Percentiles rank a stretch among this genome's conserved stretches.
Evolutionary conservation across 257 asterid genomes (phyloP).

Genomic region (Eustoma russellianum): DNA sequence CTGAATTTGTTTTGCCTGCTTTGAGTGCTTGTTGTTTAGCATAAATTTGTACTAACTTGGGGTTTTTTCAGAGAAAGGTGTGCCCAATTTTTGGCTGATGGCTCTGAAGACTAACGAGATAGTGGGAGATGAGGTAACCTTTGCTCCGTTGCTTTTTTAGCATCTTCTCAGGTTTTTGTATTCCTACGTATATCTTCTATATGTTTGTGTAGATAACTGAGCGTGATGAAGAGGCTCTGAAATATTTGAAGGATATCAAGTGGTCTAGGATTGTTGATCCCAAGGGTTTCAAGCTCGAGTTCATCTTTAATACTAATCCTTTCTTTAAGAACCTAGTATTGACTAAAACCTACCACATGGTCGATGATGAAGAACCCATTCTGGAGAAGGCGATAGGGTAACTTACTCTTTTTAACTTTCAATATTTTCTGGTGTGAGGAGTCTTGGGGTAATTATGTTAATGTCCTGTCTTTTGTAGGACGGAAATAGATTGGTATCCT

Average conservation of each 20-base stretch:
- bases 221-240: constrained; percentile 69
- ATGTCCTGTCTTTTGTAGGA: constrained; percentile 33
- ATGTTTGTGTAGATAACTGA: constrained; percentile 41
- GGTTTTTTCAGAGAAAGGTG: constrained; percentile 58
- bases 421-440: not conserved
- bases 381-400: constrained; percentile 78
- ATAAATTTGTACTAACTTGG: constrained; percentile 6
- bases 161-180: not conserved
- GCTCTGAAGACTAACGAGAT: constrained; percentile 63
- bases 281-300: constrained; percentile 84
- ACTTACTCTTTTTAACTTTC: constrained; percentile 1
- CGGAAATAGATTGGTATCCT: constrained; percentile 61
- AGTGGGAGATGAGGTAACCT: constrained; percentile 56
- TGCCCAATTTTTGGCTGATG: constrained; percentile 62
- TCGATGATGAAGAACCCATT: constrained; percentile 65
- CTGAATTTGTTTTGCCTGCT: not conserved
- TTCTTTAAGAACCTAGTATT: constrained; percentile 61
- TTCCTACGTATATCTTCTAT: constrained; percentile 6
- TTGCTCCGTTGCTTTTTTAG: not conserved
- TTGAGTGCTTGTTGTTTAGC: constrained; percentile 1
- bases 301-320: constrained; percentile 61
- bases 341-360: constrained; percentile 69
- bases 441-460: constrained; percentile 1
- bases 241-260: constrained; percentile 68
- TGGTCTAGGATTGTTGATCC: constrained; percentile 57